Conservation (phyloP, 2,329 filamentous ascomycete species). For the Aspergillus ochraceus region DNA sequence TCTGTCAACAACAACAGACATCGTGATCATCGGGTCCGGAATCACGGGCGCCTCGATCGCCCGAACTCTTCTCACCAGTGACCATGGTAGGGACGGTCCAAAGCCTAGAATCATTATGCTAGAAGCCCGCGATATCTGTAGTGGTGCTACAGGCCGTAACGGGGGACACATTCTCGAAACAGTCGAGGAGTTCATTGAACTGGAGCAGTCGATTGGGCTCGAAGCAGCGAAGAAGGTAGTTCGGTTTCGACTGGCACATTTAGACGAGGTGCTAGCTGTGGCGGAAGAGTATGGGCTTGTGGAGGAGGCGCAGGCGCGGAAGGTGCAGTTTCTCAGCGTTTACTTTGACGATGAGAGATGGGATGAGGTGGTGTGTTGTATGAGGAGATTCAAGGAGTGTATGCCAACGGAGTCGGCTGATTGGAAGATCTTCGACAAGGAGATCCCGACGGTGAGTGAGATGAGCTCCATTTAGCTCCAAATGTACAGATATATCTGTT, state of each 20-base stretch:
- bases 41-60: conserved; percentile 29
- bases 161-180: conserved; percentile 33
- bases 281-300: conserved; percentile 22
- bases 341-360: conserved; percentile 28
- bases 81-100: neutral
- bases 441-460: conserved; percentile 22
- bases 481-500: neutral
- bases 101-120: conserved; percentile 25
- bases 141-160: conserved; percentile 36
- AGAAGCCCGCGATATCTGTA: conserved; percentile 33
- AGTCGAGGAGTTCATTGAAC: conserved; percentile 24
- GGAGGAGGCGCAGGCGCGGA: conserved; percentile 23
- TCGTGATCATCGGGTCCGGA: conserved; percentile 34
- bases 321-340: conserved; percentile 28
- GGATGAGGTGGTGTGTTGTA: conserved; percentile 18
- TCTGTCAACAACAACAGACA: conserved; percentile 26
- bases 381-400: conserved; percentile 25
- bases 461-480: neutral
- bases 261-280: conserved; percentile 21
- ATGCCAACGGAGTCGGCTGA: conserved; percentile 28
- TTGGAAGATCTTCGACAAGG: conserved; percentile 25
- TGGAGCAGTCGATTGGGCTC: conserved; percentile 16
- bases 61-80: conserved; percentile 17
- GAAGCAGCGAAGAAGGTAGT: conserved; percentile 23
- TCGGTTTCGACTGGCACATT: conserved; percentile 25